Conservation (phyloP, 2,329 filamentous ascomycete species). For the Chaetomiaceae sp. region DNA sequence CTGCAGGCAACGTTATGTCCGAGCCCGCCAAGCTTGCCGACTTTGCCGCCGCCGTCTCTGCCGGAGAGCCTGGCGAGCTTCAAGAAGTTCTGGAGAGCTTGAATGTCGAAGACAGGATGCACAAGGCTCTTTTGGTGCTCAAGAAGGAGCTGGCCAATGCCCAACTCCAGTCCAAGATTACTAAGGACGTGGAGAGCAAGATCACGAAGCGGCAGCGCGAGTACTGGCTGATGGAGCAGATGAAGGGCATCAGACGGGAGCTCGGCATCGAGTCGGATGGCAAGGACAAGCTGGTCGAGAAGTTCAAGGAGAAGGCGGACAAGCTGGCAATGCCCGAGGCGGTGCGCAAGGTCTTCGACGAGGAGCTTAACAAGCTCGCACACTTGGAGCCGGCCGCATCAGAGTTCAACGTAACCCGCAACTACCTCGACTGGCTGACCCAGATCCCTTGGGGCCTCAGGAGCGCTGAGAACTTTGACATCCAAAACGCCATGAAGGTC, state of each 20-base stretch:
- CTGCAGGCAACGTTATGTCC: conserved; percentile 87
- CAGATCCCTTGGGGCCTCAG: conserved; percentile 96
- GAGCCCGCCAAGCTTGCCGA: conserved; percentile 94
- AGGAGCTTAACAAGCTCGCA: conserved; percentile 94
- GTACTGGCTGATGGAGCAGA: conserved; percentile 99
- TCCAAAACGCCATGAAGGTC: conserved; percentile 83
- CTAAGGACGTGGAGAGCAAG: conserved; percentile 94
- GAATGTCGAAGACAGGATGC: conserved; percentile 86
- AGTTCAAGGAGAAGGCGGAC: conserved; percentile 90
- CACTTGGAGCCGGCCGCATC: conserved; percentile 93
- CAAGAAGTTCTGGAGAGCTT: conserved; percentile 86
- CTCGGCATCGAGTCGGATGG: conserved; percentile 95
- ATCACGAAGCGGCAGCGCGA: conserved; percentile 96
- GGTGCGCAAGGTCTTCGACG: conserved; percentile 96
- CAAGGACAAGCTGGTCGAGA: conserved; percentile 96
- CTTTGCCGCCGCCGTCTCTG: conserved; percentile 95
- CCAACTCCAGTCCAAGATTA: conserved; percentile 93
- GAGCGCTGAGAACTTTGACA: conserved; percentile 94
- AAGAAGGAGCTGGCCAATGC: conserved; percentile 99
- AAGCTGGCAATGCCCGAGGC: conserved; percentile 96
- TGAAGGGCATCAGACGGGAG: conserved; percentile 96
- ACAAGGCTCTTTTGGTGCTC: conserved; percentile 84
- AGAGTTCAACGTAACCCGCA: conserved; percentile 96
- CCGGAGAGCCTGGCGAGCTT: conserved; percentile 83
- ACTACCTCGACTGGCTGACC: conserved; percentile 97